Conservation (phyloP, 1,284 basidiomycete genomes). For the Pseudozyma sp. region DNA sequence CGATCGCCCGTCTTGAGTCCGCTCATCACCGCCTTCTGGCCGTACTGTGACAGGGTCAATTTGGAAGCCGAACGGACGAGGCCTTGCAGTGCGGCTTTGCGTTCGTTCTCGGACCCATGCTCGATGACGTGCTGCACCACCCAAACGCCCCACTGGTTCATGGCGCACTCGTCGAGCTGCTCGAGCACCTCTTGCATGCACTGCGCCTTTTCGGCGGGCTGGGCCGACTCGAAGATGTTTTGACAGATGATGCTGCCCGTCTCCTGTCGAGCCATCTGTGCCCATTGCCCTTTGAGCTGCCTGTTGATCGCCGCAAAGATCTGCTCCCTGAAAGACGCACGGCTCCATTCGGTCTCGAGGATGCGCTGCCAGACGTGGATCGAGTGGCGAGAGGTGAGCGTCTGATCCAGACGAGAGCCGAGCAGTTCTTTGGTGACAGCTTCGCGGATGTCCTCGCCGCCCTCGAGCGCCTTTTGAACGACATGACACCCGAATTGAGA, state of each 20-base stretch:
- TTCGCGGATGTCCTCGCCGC: conserved; percentile 30
- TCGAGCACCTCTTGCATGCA: conserved; percentile 62
- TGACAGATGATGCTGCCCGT: conserved; percentile 64
- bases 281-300: conserved; percentile 57
- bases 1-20: conserved; percentile 57
- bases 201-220: conserved; percentile 44
- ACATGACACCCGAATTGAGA: conserved; percentile 64
- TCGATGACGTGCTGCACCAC: conserved; percentile 66
- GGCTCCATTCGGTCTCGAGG: conserved; percentile 53
- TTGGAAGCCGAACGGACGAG: conserved; percentile 46
- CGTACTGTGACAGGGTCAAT: conserved; percentile 63
- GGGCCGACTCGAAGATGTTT: conserved; percentile 60
- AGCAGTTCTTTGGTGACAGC: conserved; percentile 59
- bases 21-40: conserved; percentile 65
- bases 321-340: conserved; percentile 29
- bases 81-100: conserved; percentile 37
- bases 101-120: conserved; percentile 52
- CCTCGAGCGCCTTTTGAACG: conserved; percentile 57
- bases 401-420: conserved; percentile 42
- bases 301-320: conserved; percentile 57
- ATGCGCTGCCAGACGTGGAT: conserved; percentile 65
- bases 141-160: conserved; percentile 68
- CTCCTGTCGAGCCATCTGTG: conserved; percentile 56
- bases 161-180: conserved; percentile 50
- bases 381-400: conserved; percentile 57